Percentiles rank a stretch among this genome's conserved stretches.
Conservation (phyloP, 2,329 filamentous ascomycete species). For the Leptographium flavum region DNA sequence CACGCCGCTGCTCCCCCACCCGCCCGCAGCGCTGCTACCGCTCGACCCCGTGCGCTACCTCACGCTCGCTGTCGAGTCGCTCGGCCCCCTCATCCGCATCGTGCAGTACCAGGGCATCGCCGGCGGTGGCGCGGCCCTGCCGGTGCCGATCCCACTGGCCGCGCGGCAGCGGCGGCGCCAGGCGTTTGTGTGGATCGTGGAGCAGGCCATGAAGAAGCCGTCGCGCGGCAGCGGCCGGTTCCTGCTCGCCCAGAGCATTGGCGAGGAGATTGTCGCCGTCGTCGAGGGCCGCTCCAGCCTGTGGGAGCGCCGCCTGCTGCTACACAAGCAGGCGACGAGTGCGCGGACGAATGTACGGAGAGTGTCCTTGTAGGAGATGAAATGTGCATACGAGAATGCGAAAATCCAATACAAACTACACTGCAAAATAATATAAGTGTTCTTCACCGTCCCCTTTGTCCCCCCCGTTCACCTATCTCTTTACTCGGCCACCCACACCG, state of each 20-base stretch:
- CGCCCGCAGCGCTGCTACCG: slow-evolving; percentile 66
- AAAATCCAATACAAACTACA: too few species aligned
- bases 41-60: slow-evolving; percentile 85
- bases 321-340: slow-evolving; percentile 72
- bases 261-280: slow-evolving; percentile 74
- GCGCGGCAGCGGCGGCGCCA: slow-evolving; percentile 61
- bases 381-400: too few species aligned
- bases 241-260: slow-evolving; percentile 64
- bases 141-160: slow-evolving; percentile 65
- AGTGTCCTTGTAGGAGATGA: slow-evolving; percentile 9
- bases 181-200: slow-evolving; percentile 81
- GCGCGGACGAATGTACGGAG: slow-evolving; percentile 57
- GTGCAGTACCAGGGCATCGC: slow-evolving; percentile 61
- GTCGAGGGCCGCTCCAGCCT: slow-evolving; percentile 72
- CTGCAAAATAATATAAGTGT: too few species aligned
- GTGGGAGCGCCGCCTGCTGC: slow-evolving; percentile 65
- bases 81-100: slow-evolving; percentile 77
- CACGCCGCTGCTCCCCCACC: slow-evolving; percentile 58
- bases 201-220: slow-evolving; percentile 64
- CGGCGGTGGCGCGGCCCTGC: slow-evolving; percentile 73
- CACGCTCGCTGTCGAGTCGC: slow-evolving; percentile 78
- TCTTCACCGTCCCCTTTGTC: not conserved
- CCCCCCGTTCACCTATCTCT: too few species aligned
- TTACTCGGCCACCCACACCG: slow-evolving; percentile 90
- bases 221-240: slow-evolving; percentile 56